Evolutionary conservation across 192 early-diverging fungal species (phyloP).

Genomic region (Coemansia sp.): DNA sequence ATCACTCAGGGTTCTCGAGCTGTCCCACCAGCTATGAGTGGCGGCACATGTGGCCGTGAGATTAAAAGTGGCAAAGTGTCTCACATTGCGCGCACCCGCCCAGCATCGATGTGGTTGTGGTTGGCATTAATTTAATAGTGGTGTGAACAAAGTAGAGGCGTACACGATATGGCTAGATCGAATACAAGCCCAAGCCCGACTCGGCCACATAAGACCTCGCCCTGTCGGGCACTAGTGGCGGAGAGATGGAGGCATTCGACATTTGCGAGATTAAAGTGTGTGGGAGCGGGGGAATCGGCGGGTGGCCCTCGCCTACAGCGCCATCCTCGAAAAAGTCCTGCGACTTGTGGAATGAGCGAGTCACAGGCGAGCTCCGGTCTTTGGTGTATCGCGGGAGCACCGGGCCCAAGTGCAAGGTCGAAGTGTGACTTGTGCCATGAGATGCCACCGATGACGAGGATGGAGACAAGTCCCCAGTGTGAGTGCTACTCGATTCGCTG

Average conservation of each 20-base stretch:
- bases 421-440: slow-evolving; percentile 18
- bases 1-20: background rate
- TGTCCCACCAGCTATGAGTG: background rate
- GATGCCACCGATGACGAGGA: slow-evolving; percentile 13
- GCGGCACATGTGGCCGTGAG: slow-evolving; percentile 4
- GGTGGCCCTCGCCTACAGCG: background rate
- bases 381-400: slow-evolving; percentile 31
- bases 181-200: background rate
- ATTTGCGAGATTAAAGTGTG: background rate
- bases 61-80: background rate
- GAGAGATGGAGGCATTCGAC: slow-evolving; percentile 3
- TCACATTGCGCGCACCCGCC: background rate
- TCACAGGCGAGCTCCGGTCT: slow-evolving; percentile 7
- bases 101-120: background rate
- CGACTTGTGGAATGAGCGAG: slow-evolving; percentile 19
- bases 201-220: background rate
- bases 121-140: background rate
- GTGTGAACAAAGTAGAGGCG: background rate
- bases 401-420: slow-evolving; percentile 29
- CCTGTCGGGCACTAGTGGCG: background rate
- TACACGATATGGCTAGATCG: background rate
- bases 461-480: slow-evolving; percentile 8
- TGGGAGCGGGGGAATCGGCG: background rate
- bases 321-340: slow-evolving; percentile 12
- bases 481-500: slow-evolving; percentile 15